Base-by-base conservation (phyloP, 2,329 filamentous ascomycete species). In the Gnomoniopsis sp. region DNA sequence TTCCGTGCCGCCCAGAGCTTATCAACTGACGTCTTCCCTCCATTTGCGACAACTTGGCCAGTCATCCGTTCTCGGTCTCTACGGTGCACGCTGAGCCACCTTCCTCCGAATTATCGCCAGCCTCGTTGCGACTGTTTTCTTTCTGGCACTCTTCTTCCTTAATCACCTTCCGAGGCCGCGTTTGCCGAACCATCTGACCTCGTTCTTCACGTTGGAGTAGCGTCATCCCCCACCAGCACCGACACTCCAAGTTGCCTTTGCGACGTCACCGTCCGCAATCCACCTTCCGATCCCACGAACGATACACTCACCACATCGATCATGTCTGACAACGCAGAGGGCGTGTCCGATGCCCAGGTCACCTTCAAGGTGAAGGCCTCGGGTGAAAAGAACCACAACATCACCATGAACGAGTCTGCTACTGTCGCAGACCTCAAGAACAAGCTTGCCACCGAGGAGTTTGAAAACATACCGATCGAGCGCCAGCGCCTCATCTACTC, bases 351-450 rank as follows among this genome's bases (percentile, higher is more conserved):
- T 70, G 78, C 87, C 69, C 87, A 93, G 68, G 79, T 99, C 77
- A 96, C 90, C 73, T 98, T 99, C 85, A 95, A 92, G 78, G 88
- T 99, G 76, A 99, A 98, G 80, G 90, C 91, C n/a, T 93, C 91
- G n/a, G 89, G 88, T 67, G 93, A 97, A 71, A 87, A 85, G 72
- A 91, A 89, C 74, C 93, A 91, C 71, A 87, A 84, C 54, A 79
- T 99, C 71, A 96, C 91, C 58, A 87, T 98, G 70, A 76, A 89
- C 59, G 83, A 89, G 65, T 84, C 85, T 38, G 90, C 88, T 51
- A 89, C 88, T 8, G 88, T 98, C 47, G 81, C 85, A 58, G 92
- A 97, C 62, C 84, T 99, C 67, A 99, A 99, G 82, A 84, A 83
- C 63, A 96, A 93, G 79, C 87, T 99, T 43, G 85, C 93, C 6